Evolutionary conservation across 371 early-diverging fungal species (phyloP), one percentile per base, ranked within the genome.

Genomic region (Cokeromyces recurvatus): DNA sequence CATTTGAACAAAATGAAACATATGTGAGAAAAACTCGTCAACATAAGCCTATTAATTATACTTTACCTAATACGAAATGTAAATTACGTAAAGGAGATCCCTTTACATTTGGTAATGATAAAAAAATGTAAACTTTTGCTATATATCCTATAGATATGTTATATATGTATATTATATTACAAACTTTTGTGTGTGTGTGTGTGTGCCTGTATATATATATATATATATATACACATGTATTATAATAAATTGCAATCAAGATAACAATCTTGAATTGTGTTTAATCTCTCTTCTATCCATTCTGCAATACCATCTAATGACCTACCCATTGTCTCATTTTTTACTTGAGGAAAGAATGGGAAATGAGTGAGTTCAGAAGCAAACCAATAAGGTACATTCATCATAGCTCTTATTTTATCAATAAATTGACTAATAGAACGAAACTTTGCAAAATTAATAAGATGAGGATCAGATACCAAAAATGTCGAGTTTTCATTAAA

Each of bases 401-500:
- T n/a, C n/a, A n/a, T n/a, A n/a, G n/a, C n/a, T n/a, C n/a, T 41
- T 15, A 50, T 46, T 8, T 46, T 48, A 14, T 52, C 51, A 14
- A 66, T 36, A 43, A 57, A 61, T 27, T 64, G 51, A 5, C 46
- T 34, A n/a, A 68, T 34, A 0, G 55, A 55, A 5, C 48, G 47
- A 25, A 57, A 64, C 19, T 64, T 68, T 1, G 57, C 38, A 43
- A 68, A 64, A 20, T 68, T 68, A 45, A 68, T 48, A 17, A 68
- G 29, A 7, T 52, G 20, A 11, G 57, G 38, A 19, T 38, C 43
- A 2, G 48, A 21, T 3, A 20, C 24, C 0, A 55, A 37, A 39
- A 31, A 51, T 2, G 61, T 66, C 10, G 66, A 43, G 25, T 69
- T 71, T 32, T 75, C 75, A 31, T 66, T 58, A n/a, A 61, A 59